Percentiles rank a stretch among this genome's conserved stretches.
Evolutionary conservation across 2,329 filamentous ascomycete genomes (phyloP).

Genomic region (Dactylellina cionopaga): DNA sequence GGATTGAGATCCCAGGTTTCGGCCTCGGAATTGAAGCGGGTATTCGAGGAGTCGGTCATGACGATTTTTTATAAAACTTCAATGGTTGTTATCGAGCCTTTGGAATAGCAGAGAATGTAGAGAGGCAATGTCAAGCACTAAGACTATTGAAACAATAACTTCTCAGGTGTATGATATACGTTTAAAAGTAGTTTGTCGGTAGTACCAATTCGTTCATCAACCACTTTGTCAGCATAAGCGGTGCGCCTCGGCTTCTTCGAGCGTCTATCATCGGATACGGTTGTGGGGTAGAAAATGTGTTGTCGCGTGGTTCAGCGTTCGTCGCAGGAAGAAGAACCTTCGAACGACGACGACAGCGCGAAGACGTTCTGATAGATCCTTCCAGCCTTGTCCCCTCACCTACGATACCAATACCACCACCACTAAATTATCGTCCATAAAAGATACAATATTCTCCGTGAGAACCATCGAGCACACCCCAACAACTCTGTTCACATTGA

Average conservation of each 20-base stretch:
- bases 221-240: too few relatives aligned
- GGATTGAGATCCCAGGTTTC: conserved; percentile 68
- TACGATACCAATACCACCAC: too few relatives aligned
- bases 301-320: conserved; percentile 29
- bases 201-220: too few relatives aligned
- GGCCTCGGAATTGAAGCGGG: conserved; percentile 68
- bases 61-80: background rate
- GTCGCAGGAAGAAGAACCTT: conserved; percentile 5
- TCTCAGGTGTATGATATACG: too few relatives aligned
- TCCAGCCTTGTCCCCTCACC: too few relatives aligned
- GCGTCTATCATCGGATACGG: conserved; percentile 4
- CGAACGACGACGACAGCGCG: background rate
- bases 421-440: too few relatives aligned
- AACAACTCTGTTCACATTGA: too few relatives aligned
- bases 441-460: too few relatives aligned
- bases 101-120: background rate
- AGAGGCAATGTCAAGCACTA: background rate
- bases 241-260: background rate
- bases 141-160: too few relatives aligned
- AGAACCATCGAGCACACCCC: too few relatives aligned
- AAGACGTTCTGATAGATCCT: too few relatives aligned
- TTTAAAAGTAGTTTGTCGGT: too few relatives aligned
- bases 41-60: conserved; percentile 58
- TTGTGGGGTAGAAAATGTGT: conserved; percentile 24
- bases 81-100: background rate